A percentile compares a stretch with the other conserved stretches of the same genome.
Evolutionary conservation across 768 basidiomycete species (phyloP).

Genomic region (Gloeopeniophorella convolvens): DNA sequence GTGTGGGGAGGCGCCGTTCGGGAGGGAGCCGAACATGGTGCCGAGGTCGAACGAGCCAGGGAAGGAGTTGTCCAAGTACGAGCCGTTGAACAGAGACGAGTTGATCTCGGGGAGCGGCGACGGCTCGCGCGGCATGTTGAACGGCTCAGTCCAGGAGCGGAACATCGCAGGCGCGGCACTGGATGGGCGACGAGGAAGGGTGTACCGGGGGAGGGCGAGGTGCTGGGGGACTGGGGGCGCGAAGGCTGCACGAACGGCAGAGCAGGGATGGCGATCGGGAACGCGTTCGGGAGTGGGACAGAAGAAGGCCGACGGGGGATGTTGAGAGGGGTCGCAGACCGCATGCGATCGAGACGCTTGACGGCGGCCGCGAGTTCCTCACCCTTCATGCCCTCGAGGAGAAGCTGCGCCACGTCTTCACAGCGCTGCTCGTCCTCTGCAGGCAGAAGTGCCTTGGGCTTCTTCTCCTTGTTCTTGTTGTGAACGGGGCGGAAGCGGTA

Average conservation of each 20-base stretch:
- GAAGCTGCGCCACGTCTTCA: conserved; percentile 20
- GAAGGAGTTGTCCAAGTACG: conserved; percentile 16
- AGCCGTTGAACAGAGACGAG: conserved; percentile 10
- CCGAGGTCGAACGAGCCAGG: conserved; percentile 11
- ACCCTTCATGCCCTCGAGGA: conserved; percentile 22
- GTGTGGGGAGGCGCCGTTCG: neutral
- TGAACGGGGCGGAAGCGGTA: conserved; percentile 44
- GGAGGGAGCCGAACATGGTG: conserved; percentile 16
- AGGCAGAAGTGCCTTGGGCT: conserved; percentile 12
- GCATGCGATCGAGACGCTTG: conserved; percentile 18
- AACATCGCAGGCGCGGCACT: conserved; percentile 13
- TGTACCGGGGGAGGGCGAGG: conserved; percentile 11
- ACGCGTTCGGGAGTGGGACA: conserved; percentile 16
- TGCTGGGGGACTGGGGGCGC: conserved; percentile 11
- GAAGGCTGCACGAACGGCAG: conserved; percentile 17
- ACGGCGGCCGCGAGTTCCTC: conserved; percentile 22
- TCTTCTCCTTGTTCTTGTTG: conserved; percentile 41
- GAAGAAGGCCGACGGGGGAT: conserved; percentile 21
- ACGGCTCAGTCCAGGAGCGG: conserved; percentile 18
- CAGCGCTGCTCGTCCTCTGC: conserved; percentile 21
- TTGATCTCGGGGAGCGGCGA: conserved; percentile 20
- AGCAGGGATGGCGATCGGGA: conserved; percentile 18
- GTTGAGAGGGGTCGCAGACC: conserved; percentile 14
- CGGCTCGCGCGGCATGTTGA: conserved; percentile 11
- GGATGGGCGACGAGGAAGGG: conserved; percentile 21